Evolutionary conservation across 2,329 filamentous ascomycete species (phyloP).

Genomic region (Colletotrichum aenigma): DNA sequence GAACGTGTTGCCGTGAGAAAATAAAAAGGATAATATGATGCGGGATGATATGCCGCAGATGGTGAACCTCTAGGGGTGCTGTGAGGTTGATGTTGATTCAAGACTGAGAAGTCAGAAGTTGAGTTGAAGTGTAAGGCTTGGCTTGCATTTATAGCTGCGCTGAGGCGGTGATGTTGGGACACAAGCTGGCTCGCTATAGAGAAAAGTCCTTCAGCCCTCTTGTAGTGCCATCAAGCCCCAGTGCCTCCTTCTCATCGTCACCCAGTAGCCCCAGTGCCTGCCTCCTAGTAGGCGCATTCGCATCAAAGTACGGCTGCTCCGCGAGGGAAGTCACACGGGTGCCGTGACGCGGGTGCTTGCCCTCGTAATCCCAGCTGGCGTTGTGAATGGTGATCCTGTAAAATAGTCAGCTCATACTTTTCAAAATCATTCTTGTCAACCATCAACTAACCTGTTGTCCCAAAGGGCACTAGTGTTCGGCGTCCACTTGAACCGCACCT

Average conservation of each 20-base stretch:
- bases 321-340: conserved; percentile 74
- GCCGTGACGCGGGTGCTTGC: conserved; percentile 69
- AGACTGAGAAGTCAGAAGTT: background rate
- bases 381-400: conserved; percentile 73
- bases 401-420: background rate
- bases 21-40: background rate
- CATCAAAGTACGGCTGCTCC: conserved; percentile 73
- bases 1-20: background rate
- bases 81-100: background rate
- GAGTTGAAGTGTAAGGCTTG: background rate
- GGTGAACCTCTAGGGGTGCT: background rate
- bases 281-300: conserved; percentile 67
- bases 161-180: background rate
- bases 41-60: background rate
- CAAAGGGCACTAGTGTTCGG: conserved; percentile 69
- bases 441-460: conserved; percentile 64
- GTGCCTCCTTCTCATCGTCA: conserved; percentile 49
- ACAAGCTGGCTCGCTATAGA: background rate
- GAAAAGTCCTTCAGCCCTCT: conserved; percentile 7
- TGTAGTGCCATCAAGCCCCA: conserved; percentile 13
- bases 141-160: background rate
- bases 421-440: background rate
- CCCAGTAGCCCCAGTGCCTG: conserved; percentile 69
- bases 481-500: conserved; percentile 75
- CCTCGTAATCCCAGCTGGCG: conserved; percentile 75